Evolutionary conservation across 768 basidiomycete genomes (phyloP).

Genomic region (Tylopilus rubrobrunneus): DNA sequence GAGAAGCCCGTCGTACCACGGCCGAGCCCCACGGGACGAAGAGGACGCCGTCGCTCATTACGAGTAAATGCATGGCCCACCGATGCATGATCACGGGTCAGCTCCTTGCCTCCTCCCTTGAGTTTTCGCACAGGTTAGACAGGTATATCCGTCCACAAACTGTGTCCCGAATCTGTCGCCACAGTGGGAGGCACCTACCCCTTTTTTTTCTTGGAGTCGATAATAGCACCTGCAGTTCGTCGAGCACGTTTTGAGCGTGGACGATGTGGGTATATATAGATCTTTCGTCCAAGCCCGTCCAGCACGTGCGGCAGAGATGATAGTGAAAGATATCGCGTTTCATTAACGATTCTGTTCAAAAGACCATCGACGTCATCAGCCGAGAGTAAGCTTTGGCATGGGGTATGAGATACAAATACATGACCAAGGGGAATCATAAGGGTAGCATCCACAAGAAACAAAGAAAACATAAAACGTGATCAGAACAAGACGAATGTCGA

Average conservation of each 20-base stretch:
- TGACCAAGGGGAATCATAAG: neutral
- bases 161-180: neutral
- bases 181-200: neutral
- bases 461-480: neutral
- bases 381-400: neutral
- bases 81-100: neutral
- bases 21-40: constrained; percentile 1
- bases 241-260: neutral
- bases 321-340: neutral
- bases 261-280: neutral
- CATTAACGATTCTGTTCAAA: neutral
- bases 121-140: no score
- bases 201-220: neutral
- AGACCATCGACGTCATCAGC: neutral
- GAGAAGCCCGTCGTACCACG: neutral
- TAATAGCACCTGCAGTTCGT: neutral
- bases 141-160: neutral
- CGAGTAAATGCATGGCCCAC: neutral
- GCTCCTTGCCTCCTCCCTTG: no score
- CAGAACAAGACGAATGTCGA: neutral
- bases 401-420: neutral
- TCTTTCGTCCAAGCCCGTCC: neutral
- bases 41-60: neutral
- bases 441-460: neutral
- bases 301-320: neutral